Percentiles rank a stretch among this genome's conserved stretches.
Conservation (phyloP, 176 grass and related monocot genomes). For the bread wheat (Triticum aestivum) region DNA sequence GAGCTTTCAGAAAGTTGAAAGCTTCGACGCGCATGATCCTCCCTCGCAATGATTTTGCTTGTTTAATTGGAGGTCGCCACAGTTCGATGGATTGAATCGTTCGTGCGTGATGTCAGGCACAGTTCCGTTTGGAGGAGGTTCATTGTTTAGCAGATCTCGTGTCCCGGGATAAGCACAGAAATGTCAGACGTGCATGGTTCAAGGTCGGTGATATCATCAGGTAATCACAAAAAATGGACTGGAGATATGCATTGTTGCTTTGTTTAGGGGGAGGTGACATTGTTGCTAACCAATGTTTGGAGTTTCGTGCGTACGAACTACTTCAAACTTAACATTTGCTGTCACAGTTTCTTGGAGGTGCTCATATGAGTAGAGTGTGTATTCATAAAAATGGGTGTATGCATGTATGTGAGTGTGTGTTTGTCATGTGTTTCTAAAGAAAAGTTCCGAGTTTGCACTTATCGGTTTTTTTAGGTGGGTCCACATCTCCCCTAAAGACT, state of each 20-base stretch:
- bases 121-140: neutral
- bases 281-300: neutral
- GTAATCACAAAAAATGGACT: neutral
- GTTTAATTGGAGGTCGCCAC: neutral
- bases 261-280: neutral
- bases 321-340: no score
- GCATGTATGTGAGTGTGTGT: no score
- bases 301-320: no score
- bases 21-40: constrained; percentile 8
- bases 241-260: neutral
- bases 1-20: constrained; percentile 22
- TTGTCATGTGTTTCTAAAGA: no score
- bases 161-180: neutral
- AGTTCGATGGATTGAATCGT: neutral
- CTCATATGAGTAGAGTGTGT: no score
- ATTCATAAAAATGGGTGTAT: no score
- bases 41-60: neutral
- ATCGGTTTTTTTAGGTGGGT: no score
- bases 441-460: no score
- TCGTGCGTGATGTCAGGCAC: constrained; percentile 1
- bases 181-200: constrained; percentile 6
- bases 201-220: constrained; percentile 14
- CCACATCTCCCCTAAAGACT: no score
- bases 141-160: neutral
- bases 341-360: no score